phyloP scores from a whole-genome alignment of 169 alveolate genomes.

The Condylostoma magnum region DNA sequence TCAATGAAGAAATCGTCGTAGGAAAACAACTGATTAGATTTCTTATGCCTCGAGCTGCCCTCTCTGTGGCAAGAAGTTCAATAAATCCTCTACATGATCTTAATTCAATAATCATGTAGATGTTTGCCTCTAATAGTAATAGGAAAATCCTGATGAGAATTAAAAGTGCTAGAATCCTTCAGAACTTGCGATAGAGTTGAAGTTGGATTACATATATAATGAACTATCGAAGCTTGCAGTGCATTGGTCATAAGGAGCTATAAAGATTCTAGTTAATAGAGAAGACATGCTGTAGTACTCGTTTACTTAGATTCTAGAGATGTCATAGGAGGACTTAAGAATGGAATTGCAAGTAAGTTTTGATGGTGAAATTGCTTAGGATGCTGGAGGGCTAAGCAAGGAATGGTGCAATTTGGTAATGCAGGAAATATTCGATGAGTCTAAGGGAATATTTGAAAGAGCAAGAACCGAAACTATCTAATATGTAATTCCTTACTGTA shows the following conservation, averaged over 20 bases:
- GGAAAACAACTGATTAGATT: no score
- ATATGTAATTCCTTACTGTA: not conserved
- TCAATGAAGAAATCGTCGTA: no score
- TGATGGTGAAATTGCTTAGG: constrained; percentile 67
- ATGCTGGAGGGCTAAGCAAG: constrained; percentile 81
- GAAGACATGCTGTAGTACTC: constrained; percentile 27
- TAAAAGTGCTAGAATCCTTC: not conserved
- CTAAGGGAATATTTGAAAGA: constrained; percentile 37
- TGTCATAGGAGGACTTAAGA: constrained; percentile 35
- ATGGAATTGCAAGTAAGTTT: constrained; percentile 62
- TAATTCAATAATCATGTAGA: constrained; percentile 22
- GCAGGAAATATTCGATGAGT: constrained; percentile 32
- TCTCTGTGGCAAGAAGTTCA: no score
- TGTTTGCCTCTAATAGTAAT: not conserved
- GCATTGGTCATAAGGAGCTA: constrained; percentile 1
- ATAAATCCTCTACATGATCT: no score
- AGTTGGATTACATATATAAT: not conserved
- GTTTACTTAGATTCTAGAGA: not conserved
- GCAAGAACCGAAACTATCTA: constrained; percentile 25
- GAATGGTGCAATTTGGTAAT: constrained; percentile 70
- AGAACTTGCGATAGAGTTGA: not conserved
- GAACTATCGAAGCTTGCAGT: not conserved
- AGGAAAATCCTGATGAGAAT: not conserved
- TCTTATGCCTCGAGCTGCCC: no score
- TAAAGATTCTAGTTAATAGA: not conserved